These are phyloP conservation scores for Trypanosoma congolense DNA, from an alignment of 208 protist species.

Conservation along the genomic window DNA sequence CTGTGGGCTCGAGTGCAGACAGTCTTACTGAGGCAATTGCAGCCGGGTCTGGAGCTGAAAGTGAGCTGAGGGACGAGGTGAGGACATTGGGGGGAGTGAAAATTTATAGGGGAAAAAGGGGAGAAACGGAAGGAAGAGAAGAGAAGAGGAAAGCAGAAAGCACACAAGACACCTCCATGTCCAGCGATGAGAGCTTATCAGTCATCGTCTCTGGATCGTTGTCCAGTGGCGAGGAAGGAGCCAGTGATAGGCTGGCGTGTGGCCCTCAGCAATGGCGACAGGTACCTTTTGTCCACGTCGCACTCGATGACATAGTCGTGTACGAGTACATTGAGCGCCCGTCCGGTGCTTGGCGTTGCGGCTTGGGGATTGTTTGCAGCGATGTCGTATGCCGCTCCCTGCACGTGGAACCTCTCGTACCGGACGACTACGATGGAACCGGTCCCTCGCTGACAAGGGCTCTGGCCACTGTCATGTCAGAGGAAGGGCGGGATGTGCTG, in stretches of 20 bases:
- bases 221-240: too few species aligned
- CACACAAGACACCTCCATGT: neutral
- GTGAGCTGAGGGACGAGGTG: too few species aligned
- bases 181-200: neutral
- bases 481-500: slow-evolving; percentile 8
- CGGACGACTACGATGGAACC: neutral
- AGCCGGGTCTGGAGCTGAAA: too few species aligned
- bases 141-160: slow-evolving; percentile 5
- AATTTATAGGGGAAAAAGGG: slow-evolving; percentile 4
- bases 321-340: slow-evolving; percentile 36
- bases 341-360: slow-evolving; percentile 17
- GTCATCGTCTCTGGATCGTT: too few species aligned
- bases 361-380: slow-evolving; percentile 18
- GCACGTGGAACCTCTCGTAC: slow-evolving; percentile 1
- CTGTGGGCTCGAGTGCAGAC: too few species aligned
- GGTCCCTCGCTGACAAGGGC: neutral
- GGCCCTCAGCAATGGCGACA: slow-evolving; percentile 1
- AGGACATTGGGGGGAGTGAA: too few species aligned
- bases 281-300: neutral
- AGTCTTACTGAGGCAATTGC: too few species aligned
- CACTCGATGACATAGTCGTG: slow-evolving; percentile 32
- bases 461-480: neutral
- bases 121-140: slow-evolving; percentile 11
- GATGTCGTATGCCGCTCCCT: neutral
- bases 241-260: too few species aligned